Evolutionary conservation across 2,329 filamentous ascomycete species (phyloP), one percentile per base, ranked within the genome.

Genomic region (Mycosphaerella sp.): DNA sequence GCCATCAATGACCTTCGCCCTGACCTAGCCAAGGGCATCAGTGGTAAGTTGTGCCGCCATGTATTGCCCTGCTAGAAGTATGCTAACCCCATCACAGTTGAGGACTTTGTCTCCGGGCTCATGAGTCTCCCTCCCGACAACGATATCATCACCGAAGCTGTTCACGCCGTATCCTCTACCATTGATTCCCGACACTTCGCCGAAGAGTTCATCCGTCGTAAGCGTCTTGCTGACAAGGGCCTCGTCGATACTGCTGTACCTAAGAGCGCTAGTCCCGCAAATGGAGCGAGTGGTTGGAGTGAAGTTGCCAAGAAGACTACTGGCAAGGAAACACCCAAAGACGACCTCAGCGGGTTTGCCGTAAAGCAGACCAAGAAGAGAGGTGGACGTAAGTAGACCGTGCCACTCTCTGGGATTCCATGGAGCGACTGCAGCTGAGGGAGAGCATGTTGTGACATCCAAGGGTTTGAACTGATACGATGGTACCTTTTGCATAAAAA

Each of bases 331-430:
- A 37, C 61, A 67, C 68, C 66, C 68, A 71, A 72, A 64, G 64
- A 70, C 43, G 66, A 69, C 42, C 67, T 71, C 39, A 79, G 76
- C 18, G 78, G 84, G 8, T 97, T 96, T 75, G 93, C 93, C 76
- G 87, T 97, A 47, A 91, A 97, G 9, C 82, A 88, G 12, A 80
- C 84, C 57, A 90, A 93, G 70, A 97, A 96, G 82, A 95, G 95
- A 80, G 84, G 79, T 36, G 60, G 63, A 10, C 74, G 73, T 66
- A 65, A 61, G 53, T 55, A 44, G 41, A 21, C 6, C 8, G 8
- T 21, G 8, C 30, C 7, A 3, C 30, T 34, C 30, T 12, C 10
- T 5, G 10, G 10, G 30, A n/a, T 12, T 34, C 30, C 30, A 34
- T 34, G 30, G 30, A n/a, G 30, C 30, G 30, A n/a, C 6, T 34